Conservation (phyloP, 352 stramenopile genomes). For the Globisporangium irregulare region DNA sequence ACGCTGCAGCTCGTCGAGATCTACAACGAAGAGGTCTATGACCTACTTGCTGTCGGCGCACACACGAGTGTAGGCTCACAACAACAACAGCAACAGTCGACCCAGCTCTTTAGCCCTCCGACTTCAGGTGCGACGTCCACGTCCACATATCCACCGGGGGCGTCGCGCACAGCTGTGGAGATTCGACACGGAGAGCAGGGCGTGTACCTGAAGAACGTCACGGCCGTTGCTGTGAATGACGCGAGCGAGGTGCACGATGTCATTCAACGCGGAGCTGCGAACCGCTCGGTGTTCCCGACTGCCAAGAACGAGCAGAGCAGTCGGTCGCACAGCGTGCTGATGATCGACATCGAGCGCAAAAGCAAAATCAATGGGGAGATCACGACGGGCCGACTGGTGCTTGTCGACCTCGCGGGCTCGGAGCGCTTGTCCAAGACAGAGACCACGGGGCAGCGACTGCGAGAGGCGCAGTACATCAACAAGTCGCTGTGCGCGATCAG, state of each 20-base stretch:
- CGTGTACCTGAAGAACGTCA: slow-evolving; percentile 70
- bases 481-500: slow-evolving; percentile 74
- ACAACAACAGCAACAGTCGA: background rate
- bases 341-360: slow-evolving; percentile 51
- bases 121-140: slow-evolving; percentile 4
- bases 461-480: slow-evolving; percentile 80
- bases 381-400: slow-evolving; percentile 44
- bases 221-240: slow-evolving; percentile 31
- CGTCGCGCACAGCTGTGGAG: slow-evolving; percentile 33
- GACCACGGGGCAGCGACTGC: slow-evolving; percentile 30
- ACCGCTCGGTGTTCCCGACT: slow-evolving; percentile 26
- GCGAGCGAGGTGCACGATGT: slow-evolving; percentile 34
- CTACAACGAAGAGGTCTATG: slow-evolving; percentile 87
- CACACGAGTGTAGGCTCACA: background rate
- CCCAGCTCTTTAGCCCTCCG: slow-evolving; percentile 14
- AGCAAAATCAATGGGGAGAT: slow-evolving; percentile 41
- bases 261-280: slow-evolving; percentile 33
- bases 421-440: slow-evolving; percentile 62
- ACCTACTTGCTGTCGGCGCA: slow-evolving; percentile 39
- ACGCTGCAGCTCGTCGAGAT: slow-evolving; percentile 75
- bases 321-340: slow-evolving; percentile 56
- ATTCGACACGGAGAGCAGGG: slow-evolving; percentile 71
- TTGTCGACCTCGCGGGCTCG: slow-evolving; percentile 81
- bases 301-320: slow-evolving; percentile 43
- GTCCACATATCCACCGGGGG: background rate